Evolutionary conservation across 495 filamentous ascomycete genomes (phyloP), one percentile per base, ranked within the genome.

Genomic region (Tuber calosporum): DNA sequence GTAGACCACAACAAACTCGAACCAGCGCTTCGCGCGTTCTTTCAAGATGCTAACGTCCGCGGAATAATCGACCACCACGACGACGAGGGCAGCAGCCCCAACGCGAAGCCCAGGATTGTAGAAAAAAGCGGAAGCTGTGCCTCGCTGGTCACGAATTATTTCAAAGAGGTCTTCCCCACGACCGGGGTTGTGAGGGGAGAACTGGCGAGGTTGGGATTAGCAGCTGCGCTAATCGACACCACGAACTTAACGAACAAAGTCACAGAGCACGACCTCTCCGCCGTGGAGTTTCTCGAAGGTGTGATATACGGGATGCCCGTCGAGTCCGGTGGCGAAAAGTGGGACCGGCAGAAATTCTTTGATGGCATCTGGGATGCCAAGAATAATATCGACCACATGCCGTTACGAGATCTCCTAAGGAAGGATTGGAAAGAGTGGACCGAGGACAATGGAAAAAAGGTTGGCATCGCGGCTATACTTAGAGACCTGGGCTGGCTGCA

Each of bases 351-450:
- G 5, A 71, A 69, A 0, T 94, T 92, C 83, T 96, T 87, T 80
- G 78, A 87, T 15, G 82, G 87, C 42, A 84, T 97, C 68, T 83
- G 85, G 22, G 72, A 82, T 5, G 89, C 93, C 8, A 97, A 97
- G 82, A 85, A 88, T 74, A 86, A 93, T 74, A 86, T 98, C 67
- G 87, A 87, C 70, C 75, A 82, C 4, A 83, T 99, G 74, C 86
- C 84, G 3, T 80, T 95, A 73, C 82, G 87, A 4, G 96, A 97
- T 75, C 86, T 97, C 22, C 81, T 97, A 68, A 86, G 90, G 72
- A 94, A 96, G 76, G 95, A 99, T 82, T 99, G 95, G 83, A 99
- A 99, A 83, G 87, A 90, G 72, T 99, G 94, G 93, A 83, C 79
- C 6, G 93, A 92, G 78, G 79, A 70, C 73, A 30, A 75, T 73